Base-by-base conservation (phyloP, 768 basidiomycete genomes). In the Arthromyces matolae region DNA sequence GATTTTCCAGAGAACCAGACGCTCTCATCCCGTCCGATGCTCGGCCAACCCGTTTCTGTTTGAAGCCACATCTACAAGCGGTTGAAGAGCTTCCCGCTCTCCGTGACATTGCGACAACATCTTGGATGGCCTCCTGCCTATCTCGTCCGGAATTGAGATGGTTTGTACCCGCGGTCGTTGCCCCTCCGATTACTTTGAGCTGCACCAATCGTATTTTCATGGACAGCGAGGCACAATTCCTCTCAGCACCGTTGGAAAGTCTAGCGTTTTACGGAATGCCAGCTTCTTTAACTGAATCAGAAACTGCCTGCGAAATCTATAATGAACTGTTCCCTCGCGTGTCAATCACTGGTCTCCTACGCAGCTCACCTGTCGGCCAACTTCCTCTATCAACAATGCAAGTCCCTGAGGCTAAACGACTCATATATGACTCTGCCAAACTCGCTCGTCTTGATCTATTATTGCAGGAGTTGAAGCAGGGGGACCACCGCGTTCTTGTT, bases 371-470 rank as follows among this genome's bases (percentile, higher is more conserved):
- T 5, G 56, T 64, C 0, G 76, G 86, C 52, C 92, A 96, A 60
- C 68, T 92, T 7, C 93, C 93, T 2, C 68, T 76, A 37, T 82
- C 93, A 9, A 77, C 79, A 24, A 93, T 97, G 88, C 84, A 86
- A 54, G 88, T 98, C 28, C 96, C 96, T 3, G 92, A 97, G 53
- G 89, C 90, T 37, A 94, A 96, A 66, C 79, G 95, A 42, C 79
- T 99, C 20, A 88, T 99, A 41, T 93, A 90, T 53, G 95, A 99
- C 64, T 97, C 95, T 22, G 95, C 89, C 29, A 99, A 99, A 68
- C 82, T 99, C 27, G 91, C 93, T 31, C 80, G 89, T 23, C 76
- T 99, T 39, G 96, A 99, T 65, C 60, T 76, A 18, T 71, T 99
- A n/a, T 73, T 99, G 7, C 87, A 90, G 51, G 90, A 95, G 59